Percentiles rank a stretch among this genome's conserved stretches.
Conservation (phyloP, 2,329 filamentous ascomycete species). For the Cephalotrichum gorgonifer region DNA sequence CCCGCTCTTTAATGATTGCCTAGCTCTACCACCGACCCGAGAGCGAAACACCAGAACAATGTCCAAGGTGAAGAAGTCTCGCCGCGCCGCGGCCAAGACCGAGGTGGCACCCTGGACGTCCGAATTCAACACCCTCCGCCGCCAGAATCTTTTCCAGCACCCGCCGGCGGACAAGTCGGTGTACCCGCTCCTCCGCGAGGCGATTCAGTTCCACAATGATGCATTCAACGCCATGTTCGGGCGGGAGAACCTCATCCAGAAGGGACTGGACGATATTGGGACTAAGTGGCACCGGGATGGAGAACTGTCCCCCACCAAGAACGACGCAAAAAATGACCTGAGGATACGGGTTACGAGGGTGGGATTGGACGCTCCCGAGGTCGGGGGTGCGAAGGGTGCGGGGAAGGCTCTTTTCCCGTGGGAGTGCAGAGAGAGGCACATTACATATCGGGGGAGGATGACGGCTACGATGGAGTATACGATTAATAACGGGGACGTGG, state of each 20-base stretch:
- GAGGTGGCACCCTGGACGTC: neutral
- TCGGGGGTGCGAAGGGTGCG: slow-evolving; percentile 30
- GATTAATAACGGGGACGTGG: slow-evolving; percentile 77
- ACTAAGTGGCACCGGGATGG: slow-evolving; percentile 81
- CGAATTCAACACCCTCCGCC: slow-evolving; percentile 71
- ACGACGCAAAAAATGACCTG: slow-evolving; percentile 60
- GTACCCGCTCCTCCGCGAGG: slow-evolving; percentile 74
- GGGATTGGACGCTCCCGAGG: slow-evolving; percentile 68
- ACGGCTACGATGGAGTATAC: slow-evolving; percentile 74
- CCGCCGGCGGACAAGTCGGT: slow-evolving; percentile 80
- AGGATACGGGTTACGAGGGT: slow-evolving; percentile 71
- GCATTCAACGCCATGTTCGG: slow-evolving; percentile 93
- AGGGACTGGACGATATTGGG: slow-evolving; percentile 80
- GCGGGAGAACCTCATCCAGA: slow-evolving; percentile 47
- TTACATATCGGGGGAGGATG: slow-evolving; percentile 80
- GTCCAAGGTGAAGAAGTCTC: neutral
- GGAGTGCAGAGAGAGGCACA: slow-evolving; percentile 90
- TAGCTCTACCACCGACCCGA: too few relatives aligned
- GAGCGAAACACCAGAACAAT: neutral
- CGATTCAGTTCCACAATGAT: slow-evolving; percentile 87
- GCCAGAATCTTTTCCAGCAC: slow-evolving; percentile 80
- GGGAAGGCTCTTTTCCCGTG: slow-evolving; percentile 59
- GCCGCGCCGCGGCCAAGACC: neutral
- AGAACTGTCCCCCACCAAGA: slow-evolving; percentile 47
- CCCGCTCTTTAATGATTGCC: too few relatives aligned